Base-by-base conservation (phyloP, 2,329 filamentous ascomycete genomes). In the Conoideocrella luteorostrata region DNA sequence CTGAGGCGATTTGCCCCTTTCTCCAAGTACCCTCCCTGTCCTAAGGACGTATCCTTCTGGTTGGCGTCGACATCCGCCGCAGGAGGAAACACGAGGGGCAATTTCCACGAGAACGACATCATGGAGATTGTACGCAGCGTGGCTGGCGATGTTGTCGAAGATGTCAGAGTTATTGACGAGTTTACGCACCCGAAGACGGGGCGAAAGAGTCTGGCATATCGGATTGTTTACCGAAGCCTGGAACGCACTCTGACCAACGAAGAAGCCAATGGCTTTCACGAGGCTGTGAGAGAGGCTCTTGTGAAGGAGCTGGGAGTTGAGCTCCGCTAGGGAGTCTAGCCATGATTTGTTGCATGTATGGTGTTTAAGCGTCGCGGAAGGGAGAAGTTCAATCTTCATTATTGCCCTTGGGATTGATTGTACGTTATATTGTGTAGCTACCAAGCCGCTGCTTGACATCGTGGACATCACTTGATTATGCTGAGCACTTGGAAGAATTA, bases 11-110 rank as follows among this genome's bases (percentile, higher is more conserved):
- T 95, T 62, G 74, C 81, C 47, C 86, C 89, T 6, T 97, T 97
- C 66, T 95, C 88, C 51, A 95, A 89, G 65, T 80, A 95, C 63
- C 93, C 93, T 1, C 81, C 83, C 18, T 94, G 88, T 62, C 85
- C 85, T 60, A 91, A 91, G 66, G 93, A 98, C 62, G 85, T 97
- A 10, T 86, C 90, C 1, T 98, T 98, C 65, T 98, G 93, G 93
- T 68, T 97, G 43, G 56, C 48, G 5, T 52, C 56, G 22, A 51
- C 69, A 64, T 68, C 71, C 2, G 64, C 70, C 18, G 74, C 66
- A 3, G 74, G 69, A 11, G 74, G 74, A 22, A 72, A 67, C 42
- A 57, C 64, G 56, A 46, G 70, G 63, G 55, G 63, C 53, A 46
- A 59, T 54, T 88, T 95, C 60, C 91, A 97, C 63, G 90, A 94